A percentile compares a stretch with the other conserved stretches of the same genome.
Evolutionary conservation across 2,329 filamentous ascomycete species (phyloP).

Genomic region (Penicillium griseofulvum): DNA sequence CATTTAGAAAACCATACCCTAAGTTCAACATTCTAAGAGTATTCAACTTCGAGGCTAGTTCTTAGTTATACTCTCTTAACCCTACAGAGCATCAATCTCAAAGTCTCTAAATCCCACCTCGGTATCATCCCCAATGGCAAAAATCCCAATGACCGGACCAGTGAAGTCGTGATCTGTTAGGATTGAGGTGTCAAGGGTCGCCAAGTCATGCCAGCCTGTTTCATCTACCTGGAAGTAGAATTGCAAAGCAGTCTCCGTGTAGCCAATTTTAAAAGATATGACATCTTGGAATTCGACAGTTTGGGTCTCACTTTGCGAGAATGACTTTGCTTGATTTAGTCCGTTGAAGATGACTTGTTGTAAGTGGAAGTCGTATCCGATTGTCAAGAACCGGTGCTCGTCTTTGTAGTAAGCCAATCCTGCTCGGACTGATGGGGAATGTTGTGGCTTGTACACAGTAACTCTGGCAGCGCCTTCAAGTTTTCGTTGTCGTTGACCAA

Average conservation of each 20-base stretch:
- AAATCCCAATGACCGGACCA: conserved; percentile 5
- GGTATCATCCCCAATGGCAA: conserved; percentile 1
- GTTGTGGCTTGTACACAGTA: background rate
- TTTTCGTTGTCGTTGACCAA: conserved; percentile 6
- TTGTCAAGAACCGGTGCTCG: conserved; percentile 7
- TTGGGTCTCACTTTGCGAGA: background rate
- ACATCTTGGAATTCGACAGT: background rate
- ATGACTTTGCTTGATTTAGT: background rate
- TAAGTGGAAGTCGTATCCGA: background rate
- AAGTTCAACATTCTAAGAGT: background rate
- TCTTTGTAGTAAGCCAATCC: conserved; percentile 10
- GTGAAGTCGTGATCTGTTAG: conserved; percentile 6
- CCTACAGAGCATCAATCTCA: background rate
- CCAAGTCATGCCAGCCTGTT: background rate
- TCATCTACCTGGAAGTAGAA: background rate
- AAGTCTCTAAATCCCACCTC: conserved; percentile 2
- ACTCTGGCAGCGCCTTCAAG: background rate
- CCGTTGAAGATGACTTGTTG: background rate
- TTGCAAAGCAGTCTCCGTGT: background rate
- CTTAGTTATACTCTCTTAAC: background rate
- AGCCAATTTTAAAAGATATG: background rate
- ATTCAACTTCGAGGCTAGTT: background rate
- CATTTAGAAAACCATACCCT: background rate
- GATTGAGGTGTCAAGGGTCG: background rate
- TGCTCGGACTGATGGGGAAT: background rate